Evolutionary conservation across 495 filamentous ascomycete genomes (phyloP), one percentile per base, ranked within the genome.

Genomic region (Trichoderma asperelloides): DNA sequence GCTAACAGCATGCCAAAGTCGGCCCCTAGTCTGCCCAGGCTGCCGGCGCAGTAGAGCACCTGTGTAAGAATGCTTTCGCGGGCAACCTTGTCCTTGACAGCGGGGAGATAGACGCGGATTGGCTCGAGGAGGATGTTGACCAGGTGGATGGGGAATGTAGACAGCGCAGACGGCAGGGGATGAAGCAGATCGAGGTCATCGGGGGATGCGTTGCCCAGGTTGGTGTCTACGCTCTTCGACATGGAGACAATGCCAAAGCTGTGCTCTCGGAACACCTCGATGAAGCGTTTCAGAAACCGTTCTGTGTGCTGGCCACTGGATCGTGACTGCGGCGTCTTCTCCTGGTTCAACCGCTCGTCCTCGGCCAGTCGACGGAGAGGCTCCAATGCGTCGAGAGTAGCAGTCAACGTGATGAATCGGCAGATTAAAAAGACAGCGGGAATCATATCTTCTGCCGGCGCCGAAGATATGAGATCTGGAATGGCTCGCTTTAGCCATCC

Each of bases 231-330:
- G 71, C 86, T 91, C 69, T 87, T 89, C 74, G 95, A 97, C 84
- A 97, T 90, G 23, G 90, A 93, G 25, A 98, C 85, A 68, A 97
- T 96, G 13, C 89, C 90, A 73, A 99, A 99, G 72, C 91, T 95
- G 77, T 99, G 96, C 77, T 99, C 96, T 65, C 96, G 89, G 78
- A 97, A 98, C 37, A 98, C 96, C 75, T 99, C 96, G 71, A 99
- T 89, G 78, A 96, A 99, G 65, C 91, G 82, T 75, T 99, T 99
- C 45, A 99, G 79, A 70, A 92, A 99, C 28, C 91, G 84, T 73
- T 97, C 96, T 2, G 93, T 97, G 72, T 98, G 95, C 72, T 96
- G 91, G 0, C 94, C 95, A 7, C 84, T 86, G 0, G 88, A 85
- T 88, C 89, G 91, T 7, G 80, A 77, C 23, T 66, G 71, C n/a